These are phyloP conservation scores for Aspergillus sp. DNA, from an alignment of 2,329 filamentous ascomycete species.

Conservation along the genomic window DNA sequence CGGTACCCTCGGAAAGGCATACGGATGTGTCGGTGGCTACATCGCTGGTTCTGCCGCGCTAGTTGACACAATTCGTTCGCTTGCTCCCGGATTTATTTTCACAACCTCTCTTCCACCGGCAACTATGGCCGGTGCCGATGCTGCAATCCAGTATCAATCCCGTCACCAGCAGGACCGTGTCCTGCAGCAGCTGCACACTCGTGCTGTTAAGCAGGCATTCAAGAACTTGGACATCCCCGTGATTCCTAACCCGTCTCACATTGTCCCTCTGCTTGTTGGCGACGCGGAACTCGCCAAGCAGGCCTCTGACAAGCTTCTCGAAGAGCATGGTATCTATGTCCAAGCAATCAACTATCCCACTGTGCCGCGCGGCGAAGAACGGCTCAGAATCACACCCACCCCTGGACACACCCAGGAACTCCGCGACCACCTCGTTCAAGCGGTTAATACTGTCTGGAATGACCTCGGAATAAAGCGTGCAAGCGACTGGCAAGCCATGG, in stretches of 20 bases:
- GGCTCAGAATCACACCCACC: slow-evolving; percentile 92
- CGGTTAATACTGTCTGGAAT: slow-evolving; percentile 84
- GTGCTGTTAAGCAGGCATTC: slow-evolving; percentile 85
- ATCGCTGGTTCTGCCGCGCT: slow-evolving; percentile 86
- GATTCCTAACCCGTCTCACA: slow-evolving; percentile 96
- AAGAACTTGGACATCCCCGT: slow-evolving; percentile 83
- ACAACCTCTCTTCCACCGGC: slow-evolving; percentile 94
- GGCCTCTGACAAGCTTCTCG: slow-evolving; percentile 87
- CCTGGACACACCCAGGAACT: slow-evolving; percentile 85
- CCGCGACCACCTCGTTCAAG: slow-evolving; percentile 80
- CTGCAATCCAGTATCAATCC: slow-evolving; percentile 93
- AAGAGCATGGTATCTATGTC: slow-evolving; percentile 91
- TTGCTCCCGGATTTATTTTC: slow-evolving; percentile 98
- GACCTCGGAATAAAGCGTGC: slow-evolving; percentile 89
- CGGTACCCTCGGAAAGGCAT: slow-evolving; percentile 94
- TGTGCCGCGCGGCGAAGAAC: slow-evolving; percentile 95
- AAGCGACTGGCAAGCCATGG: slow-evolving; percentile 84
- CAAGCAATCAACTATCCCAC: slow-evolving; percentile 99
- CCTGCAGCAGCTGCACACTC: slow-evolving; percentile 94
- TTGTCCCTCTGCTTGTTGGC: slow-evolving; percentile 89
- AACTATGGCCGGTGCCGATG: slow-evolving; percentile 90
- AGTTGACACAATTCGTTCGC: slow-evolving; percentile 88
- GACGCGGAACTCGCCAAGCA: slow-evolving; percentile 90
- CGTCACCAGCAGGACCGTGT: slow-evolving; percentile 79
- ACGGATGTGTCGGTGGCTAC: slow-evolving; percentile 96